Conservation (phyloP, 129 eudicot species). For the Flaveria brownii region DNA sequence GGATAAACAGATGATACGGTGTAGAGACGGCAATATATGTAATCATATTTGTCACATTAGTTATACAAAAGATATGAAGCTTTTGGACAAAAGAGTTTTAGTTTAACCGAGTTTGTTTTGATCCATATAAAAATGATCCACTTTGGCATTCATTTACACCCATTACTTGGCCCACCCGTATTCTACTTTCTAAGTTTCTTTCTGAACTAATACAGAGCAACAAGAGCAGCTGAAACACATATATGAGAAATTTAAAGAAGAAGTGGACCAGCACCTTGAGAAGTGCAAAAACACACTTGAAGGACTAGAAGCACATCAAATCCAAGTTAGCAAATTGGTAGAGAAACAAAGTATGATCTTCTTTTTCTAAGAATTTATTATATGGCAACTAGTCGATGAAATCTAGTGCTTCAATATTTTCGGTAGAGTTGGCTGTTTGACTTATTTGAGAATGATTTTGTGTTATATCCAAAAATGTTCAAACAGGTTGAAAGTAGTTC, state of each 20-base stretch:
- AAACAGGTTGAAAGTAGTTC: background rate
- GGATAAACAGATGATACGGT: slow-evolving; percentile 9
- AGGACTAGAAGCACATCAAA: slow-evolving; percentile 68
- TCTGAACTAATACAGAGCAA: slow-evolving; percentile 51
- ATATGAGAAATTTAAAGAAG: slow-evolving; percentile 64
- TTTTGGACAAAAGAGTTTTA: background rate
- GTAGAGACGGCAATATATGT: slow-evolving; percentile 5
- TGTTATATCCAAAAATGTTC: background rate
- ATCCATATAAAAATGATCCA: background rate
- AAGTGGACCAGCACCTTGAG: slow-evolving; percentile 64
- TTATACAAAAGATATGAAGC: background rate
- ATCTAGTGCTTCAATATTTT: background rate
- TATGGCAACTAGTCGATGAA: background rate
- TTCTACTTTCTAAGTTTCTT: slow-evolving; percentile 14
- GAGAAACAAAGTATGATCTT: slow-evolving; percentile 68
- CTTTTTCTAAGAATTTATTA: background rate
- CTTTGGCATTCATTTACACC: background rate
- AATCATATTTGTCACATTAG: background rate
- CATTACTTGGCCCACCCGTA: background rate
- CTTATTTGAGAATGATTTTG: background rate
- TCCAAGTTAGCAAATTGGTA: slow-evolving; percentile 56
- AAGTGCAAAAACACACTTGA: slow-evolving; percentile 57
- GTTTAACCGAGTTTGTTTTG: background rate
- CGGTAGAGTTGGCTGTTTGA: background rate
- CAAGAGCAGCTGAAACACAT: slow-evolving; percentile 64